Evolutionary conservation across 2,329 filamentous ascomycete genomes (phyloP), one percentile per base, ranked within the genome.

Genomic region (Pseudocercospora ulei): DNA sequence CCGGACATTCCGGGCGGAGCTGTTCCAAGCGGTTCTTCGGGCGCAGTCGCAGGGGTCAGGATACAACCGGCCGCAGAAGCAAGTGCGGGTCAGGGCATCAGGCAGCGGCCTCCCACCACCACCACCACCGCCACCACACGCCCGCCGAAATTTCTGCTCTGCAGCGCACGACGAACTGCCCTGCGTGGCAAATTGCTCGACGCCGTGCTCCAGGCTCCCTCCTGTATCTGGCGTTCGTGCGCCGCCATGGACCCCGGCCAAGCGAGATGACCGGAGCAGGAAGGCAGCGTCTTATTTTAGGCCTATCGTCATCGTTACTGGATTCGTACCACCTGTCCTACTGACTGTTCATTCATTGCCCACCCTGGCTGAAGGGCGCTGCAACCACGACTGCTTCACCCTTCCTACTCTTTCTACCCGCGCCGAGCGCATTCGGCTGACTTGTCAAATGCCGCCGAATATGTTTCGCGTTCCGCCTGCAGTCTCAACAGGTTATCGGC

Each of bases 41-140:
- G 18, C 37, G 42, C 46, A 48, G 45, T 41, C 41, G 41, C 33
- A 36, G 27, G 41, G 45, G 36, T 30, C n/a, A n/a, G n/a, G 23
- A 26, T 19, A 24, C 22, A 24, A 24, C 22, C 6, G 22, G 6
- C 6, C 7, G 7, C 6, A 24, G 7, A 24, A n/a, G 22, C 6
- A 24, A 13, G 9, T 19, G n/a, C 4, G 34, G 33, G 9, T 36
- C 17, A 38, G 4, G 20, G 14, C 28, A 34, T 20, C 37, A 40
- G 35, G 31, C 33, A 35, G 19, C 31, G 25, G 37, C 33, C 25
- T 44, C 14, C 35, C 24, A 31, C 18, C 18, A 35, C 28, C 30
- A 39, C 41, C 19, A 24, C 11, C 7, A 18, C n/a, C 9, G 16
- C 26, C 17, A 20, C 17, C 16, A 5, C 16, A 5, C 2, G 8